Conservation (phyloP, 352 stramenopile genomes). For the Globisporangium middletonii region DNA sequence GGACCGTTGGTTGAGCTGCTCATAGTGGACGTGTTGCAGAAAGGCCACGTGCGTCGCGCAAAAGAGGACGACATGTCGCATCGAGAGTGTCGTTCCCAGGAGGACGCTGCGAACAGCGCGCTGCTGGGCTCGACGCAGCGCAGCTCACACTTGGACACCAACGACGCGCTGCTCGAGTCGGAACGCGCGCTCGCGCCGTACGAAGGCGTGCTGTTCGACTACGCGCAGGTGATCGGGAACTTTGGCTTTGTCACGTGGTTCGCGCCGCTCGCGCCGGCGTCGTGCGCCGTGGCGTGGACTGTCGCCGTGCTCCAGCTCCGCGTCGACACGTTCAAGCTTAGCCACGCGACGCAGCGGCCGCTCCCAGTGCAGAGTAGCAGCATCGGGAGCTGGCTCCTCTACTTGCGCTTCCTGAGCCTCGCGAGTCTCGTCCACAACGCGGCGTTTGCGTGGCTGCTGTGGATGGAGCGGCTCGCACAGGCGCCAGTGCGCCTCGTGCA, state of each 20-base stretch:
- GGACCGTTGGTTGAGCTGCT: conserved; percentile 22
- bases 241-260: conserved; percentile 70
- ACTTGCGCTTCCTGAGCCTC: conserved; percentile 48
- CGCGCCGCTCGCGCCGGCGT: conserved; percentile 34
- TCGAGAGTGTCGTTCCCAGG: not conserved
- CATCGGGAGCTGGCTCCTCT: conserved; percentile 57
- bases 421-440: conserved; percentile 51
- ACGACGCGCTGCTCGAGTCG: conserved; percentile 14
- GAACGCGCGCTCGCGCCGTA: conserved; percentile 47
- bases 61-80: not conserved
- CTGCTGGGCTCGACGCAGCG: conserved; percentile 2
- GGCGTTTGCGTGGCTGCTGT: conserved; percentile 24
- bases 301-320: conserved; percentile 56
- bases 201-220: conserved; percentile 73
- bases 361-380: conserved; percentile 41
- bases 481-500: conserved; percentile 6
- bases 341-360: conserved; percentile 51
- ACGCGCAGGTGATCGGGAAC: conserved; percentile 58
- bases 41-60: not conserved
- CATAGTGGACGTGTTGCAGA: conserved; percentile 3
- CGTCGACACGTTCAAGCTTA: conserved; percentile 59
- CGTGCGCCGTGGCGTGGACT: conserved; percentile 35
- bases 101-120: not conserved
- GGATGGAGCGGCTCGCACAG: conserved; percentile 11
- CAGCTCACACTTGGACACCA: not conserved